phyloP scores from a whole-genome alignment of 345 rosid genomes.

The Aethionema arabicum region DNA sequence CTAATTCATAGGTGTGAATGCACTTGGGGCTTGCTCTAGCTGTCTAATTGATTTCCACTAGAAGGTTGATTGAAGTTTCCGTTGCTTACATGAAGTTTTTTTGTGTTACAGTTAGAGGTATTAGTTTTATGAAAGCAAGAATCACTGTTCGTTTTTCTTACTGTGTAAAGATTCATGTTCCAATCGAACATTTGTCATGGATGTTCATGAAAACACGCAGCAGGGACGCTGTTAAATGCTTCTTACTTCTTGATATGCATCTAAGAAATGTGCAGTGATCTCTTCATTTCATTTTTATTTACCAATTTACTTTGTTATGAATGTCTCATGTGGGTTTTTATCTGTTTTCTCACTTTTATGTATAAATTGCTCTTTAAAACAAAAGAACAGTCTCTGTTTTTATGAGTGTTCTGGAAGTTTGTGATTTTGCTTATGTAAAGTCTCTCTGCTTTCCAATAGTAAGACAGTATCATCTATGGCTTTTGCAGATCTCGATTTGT shows the following conservation, averaged over 20 bases:
- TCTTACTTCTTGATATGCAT: background rate
- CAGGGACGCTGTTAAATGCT: background rate
- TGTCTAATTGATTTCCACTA: background rate
- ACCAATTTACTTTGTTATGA: background rate
- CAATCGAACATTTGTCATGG: background rate
- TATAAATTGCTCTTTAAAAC: background rate
- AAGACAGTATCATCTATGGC: background rate
- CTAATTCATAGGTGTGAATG: background rate
- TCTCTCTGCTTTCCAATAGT: background rate
- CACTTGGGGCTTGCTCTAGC: background rate
- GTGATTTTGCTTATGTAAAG: background rate
- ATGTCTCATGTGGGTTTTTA: background rate
- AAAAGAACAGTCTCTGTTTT: background rate
- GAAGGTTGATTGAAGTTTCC: background rate
- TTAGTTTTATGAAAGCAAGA: too few relatives aligned
- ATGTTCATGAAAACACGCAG: background rate
- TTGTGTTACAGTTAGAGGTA: background rate
- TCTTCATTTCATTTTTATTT: conserved; percentile 1
- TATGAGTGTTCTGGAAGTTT: background rate
- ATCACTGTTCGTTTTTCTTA: background rate
- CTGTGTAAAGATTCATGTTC: conserved; percentile 1
- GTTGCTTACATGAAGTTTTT: background rate
- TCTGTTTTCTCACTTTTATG: background rate
- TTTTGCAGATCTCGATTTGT: conserved; percentile 56
- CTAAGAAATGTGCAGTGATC: background rate